Evolutionary conservation across 179 eudicot genomes (phyloP).

Genomic region (Beta corolliflora): DNA sequence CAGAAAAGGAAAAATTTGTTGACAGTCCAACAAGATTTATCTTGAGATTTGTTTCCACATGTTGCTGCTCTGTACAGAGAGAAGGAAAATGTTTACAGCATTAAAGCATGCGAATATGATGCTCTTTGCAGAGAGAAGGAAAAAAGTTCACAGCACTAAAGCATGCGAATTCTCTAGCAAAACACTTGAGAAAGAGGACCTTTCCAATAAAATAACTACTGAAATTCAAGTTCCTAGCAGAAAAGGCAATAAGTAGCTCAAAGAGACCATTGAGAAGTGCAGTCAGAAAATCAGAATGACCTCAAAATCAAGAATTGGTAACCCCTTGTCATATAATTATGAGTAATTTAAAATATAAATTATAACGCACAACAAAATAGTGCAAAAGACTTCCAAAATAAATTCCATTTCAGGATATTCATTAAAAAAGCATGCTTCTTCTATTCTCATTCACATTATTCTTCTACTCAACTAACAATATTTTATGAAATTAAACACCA

Average conservation of each 20-base stretch:
- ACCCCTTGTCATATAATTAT: not conserved
- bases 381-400: not conserved
- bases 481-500: not conserved
- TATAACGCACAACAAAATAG: not conserved
- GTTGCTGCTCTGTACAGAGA: slow-evolving; percentile 74
- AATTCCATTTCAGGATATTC: not conserved
- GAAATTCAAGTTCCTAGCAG: not conserved
- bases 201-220: not conserved
- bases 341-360: not conserved
- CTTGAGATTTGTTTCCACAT: slow-evolving; percentile 79
- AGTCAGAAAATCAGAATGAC: not conserved
- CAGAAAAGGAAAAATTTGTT: slow-evolving; percentile 56
- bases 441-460: not conserved
- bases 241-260: slow-evolving; percentile 8
- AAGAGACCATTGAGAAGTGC: not conserved
- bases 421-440: not conserved
- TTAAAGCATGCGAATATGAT: slow-evolving; percentile 29
- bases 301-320: not conserved
- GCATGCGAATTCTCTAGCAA: slow-evolving; percentile 17
- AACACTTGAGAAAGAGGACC: not conserved
- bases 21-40: slow-evolving; percentile 63
- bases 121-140: slow-evolving; percentile 55
- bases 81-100: slow-evolving; percentile 9
- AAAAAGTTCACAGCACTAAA: slow-evolving; percentile 13
- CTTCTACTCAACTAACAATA: slow-evolving; percentile 3